A percentile compares a stretch with the other conserved stretches of the same genome.
Conservation (phyloP, 768 basidiomycete genomes). For the Amanita brunnescens region DNA sequence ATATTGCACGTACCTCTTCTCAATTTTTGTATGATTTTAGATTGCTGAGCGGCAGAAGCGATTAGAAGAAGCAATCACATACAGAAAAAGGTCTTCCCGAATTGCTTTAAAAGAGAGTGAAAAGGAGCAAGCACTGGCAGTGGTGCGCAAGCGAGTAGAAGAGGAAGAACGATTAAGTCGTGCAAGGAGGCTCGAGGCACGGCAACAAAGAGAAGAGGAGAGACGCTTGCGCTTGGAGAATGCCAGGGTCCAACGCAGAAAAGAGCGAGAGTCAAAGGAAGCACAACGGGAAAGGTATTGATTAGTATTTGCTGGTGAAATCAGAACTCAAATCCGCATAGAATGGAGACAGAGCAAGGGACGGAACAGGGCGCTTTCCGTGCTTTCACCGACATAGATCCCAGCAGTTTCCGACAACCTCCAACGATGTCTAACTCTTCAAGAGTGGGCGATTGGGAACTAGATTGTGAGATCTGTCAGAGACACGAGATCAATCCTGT, state of each 20-base stretch:
- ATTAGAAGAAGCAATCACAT: conserved; percentile 66
- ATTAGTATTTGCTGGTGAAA: conserved; percentile 5
- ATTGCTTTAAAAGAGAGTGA: conserved; percentile 77
- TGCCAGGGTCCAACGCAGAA: conserved; percentile 46
- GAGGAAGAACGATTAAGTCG: conserved; percentile 63
- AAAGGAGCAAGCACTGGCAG: conserved; percentile 60
- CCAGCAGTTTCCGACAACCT: neutral
- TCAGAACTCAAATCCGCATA: neutral
- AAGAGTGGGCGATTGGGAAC: conserved; percentile 65
- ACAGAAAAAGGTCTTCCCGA: conserved; percentile 87
- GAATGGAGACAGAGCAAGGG: neutral
- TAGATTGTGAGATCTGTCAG: conserved; percentile 83
- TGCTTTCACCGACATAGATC: neutral
- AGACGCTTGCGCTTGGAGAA: conserved; percentile 46
- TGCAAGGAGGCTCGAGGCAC: conserved; percentile 46
- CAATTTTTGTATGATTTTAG: conserved; percentile 25
- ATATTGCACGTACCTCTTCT: neutral
- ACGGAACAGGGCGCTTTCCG: too few relatives aligned
- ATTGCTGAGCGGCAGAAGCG: conserved; percentile 53
- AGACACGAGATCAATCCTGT: conserved; percentile 68
- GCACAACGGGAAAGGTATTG: conserved; percentile 20
- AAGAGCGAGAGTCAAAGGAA: conserved; percentile 45
- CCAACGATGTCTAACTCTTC: conserved; percentile 24
- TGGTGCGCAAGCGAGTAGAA: conserved; percentile 52
- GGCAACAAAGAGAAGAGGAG: conserved; percentile 48